Evolutionary conservation across 306 rosid species (phyloP), one percentile per base, ranked within the genome.

Genomic region (Quercus gilva): DNA sequence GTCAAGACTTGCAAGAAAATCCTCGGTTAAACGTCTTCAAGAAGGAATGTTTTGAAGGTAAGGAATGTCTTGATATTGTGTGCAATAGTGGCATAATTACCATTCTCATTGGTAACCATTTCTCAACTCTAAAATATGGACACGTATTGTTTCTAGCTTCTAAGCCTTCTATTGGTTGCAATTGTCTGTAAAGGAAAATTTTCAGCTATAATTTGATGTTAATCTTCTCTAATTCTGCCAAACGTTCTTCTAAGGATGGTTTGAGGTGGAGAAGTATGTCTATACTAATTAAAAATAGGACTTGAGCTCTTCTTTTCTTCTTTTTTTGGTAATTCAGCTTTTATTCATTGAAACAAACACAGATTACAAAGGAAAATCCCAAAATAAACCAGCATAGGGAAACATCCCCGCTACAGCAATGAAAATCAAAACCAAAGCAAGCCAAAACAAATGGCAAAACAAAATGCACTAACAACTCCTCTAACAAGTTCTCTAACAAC

Each of bases 31-130:
- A 87, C 76, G 90, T 89, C 45, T 83, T 91, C 37, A 90, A 81
- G 74, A 91, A 88, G 79, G 99, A 90, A 63, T 95, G 99, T 98
- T 93, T 92, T 83, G 81, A 95, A 78, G 98, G 85, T 41, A 92
- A 89, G 81, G 93, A 91, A 28, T 95, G 98, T 74, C 96, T 95
- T 72, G 99, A 95, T 76, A 85, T 92, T 80, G 97, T 98, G 70
- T 92, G 99, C 88, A 95, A 95, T 58, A 86, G 64, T 79, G 99
- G 97, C 37, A 55, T 84, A 17, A 83, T 95, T 71, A 92, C 99
- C 71, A 91, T 91, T 55, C 89, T 89, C 41, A 95, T 95, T 71
- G 97, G 97, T 91, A 92, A 2, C 15, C 18, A 41, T 73, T 29
- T 33, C 19, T 55, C 25, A 1, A 15, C 72, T 65, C 65, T 65